phyloP scores from a whole-genome alignment of 306 rosid species.

The Phaseolus lunatus region DNA sequence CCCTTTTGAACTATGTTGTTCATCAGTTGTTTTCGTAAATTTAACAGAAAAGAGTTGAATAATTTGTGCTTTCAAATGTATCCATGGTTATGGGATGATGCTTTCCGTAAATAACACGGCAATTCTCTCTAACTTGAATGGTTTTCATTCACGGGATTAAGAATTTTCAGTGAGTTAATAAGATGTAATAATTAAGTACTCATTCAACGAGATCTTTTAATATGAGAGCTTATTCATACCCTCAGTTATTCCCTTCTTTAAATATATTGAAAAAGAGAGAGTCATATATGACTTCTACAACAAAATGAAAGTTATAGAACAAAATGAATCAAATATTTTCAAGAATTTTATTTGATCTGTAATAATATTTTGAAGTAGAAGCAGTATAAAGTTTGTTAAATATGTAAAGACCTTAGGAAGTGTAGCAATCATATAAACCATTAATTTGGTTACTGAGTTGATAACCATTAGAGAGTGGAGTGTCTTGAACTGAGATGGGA shows the following conservation, averaged over 20 bases:
- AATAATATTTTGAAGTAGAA: too few relatives aligned
- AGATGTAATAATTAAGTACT: not conserved
- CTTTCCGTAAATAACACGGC: not conserved
- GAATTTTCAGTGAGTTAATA: not conserved
- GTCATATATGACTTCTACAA: not conserved
- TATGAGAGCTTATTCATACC: not conserved
- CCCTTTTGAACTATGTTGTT: constrained; percentile 25
- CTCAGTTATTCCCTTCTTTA: not conserved
- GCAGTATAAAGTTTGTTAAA: too few relatives aligned
- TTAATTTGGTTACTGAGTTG: too few relatives aligned
- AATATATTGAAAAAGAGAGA: not conserved
- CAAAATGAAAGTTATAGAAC: not conserved
- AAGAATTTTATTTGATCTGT: too few relatives aligned
- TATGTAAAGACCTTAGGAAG: too few relatives aligned
- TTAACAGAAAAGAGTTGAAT: not conserved
- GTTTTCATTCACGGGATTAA: not conserved
- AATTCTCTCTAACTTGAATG: not conserved
- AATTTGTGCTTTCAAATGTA: constrained; percentile 17
- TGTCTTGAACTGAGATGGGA: too few relatives aligned
- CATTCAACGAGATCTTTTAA: not conserved
- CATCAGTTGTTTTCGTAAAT: constrained; percentile 23
- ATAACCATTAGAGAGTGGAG: too few relatives aligned
- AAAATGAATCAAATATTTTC: not conserved
- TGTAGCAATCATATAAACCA: too few relatives aligned
- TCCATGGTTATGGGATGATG: not conserved